Conservation (phyloP, 768 basidiomycete species). For the Phanerochaete carnosa region DNA sequence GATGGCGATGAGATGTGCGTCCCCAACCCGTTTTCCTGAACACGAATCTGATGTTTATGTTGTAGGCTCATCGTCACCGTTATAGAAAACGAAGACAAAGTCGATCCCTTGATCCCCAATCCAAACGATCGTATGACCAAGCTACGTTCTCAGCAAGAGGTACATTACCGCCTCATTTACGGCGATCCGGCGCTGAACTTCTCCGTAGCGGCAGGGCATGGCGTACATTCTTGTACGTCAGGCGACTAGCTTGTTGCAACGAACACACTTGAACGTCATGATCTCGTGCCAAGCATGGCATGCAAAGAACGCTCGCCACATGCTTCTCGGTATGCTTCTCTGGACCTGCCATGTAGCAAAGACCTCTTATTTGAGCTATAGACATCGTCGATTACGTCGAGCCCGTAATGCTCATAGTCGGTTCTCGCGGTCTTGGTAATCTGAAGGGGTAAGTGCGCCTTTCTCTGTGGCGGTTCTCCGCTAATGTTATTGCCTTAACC, state of each 20-base stretch:
- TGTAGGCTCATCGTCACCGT: conserved; percentile 79
- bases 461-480: not conserved
- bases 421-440: conserved; percentile 86
- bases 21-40: not conserved
- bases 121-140: conserved; percentile 74
- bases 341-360: not conserved
- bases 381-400: conserved; percentile 86
- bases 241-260: conserved; percentile 84
- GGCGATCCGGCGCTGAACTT: conserved; percentile 3
- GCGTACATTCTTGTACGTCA: conserved; percentile 89
- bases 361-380: conserved; percentile 16
- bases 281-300: conserved; percentile 95
- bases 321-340: conserved; percentile 63
- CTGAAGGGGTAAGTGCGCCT: conserved; percentile 68
- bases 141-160: conserved; percentile 89
- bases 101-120: conserved; percentile 68
- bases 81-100: conserved; percentile 89
- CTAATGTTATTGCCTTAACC: not conserved
- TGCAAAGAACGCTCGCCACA: conserved; percentile 91
- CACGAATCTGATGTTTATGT: conserved; percentile 3
- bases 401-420: conserved; percentile 92
- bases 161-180: conserved; percentile 24
- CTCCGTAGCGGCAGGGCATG: conserved; percentile 73
- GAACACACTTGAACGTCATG: conserved; percentile 83
- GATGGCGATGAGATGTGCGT: conserved; percentile 88